Evolutionary conservation across 768 basidiomycete genomes (phyloP).

Genomic region (Dictyophora rubrovolvata): DNA sequence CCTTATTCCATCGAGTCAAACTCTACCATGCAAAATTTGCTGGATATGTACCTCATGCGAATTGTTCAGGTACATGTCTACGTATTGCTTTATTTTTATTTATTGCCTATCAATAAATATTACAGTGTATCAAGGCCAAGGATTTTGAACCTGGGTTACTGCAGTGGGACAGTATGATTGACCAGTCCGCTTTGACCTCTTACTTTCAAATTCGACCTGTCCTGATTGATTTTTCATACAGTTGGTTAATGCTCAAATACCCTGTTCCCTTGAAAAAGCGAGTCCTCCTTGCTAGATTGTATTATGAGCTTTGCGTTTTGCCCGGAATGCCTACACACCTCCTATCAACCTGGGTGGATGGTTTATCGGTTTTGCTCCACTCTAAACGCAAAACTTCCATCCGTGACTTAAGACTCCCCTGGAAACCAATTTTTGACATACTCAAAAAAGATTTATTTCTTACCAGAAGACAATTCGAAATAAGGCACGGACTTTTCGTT

Average conservation of each 20-base stretch:
- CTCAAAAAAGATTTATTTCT: conserved; percentile 70
- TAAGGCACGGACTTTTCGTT: conserved; percentile 40
- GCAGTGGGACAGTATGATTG: conserved; percentile 72
- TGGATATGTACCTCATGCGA: conserved; percentile 58
- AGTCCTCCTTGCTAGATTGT: conserved; percentile 63
- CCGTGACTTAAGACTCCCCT: conserved; percentile 71
- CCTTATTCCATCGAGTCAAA: conserved; percentile 74
- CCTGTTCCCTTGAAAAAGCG: conserved; percentile 76
- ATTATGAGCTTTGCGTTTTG: conserved; percentile 64
- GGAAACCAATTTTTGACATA: conserved; percentile 68
- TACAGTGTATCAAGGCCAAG: conserved; percentile 66
- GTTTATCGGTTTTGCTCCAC: conserved; percentile 44
- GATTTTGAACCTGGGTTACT: conserved; percentile 75
- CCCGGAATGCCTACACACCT: conserved; percentile 68
- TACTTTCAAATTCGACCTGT: background rate
- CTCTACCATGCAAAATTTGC: conserved; percentile 62
- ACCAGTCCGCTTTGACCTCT: conserved; percentile 41
- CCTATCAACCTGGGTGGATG: conserved; percentile 57
- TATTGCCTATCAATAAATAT: conserved; percentile 20
- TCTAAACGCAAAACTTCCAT: conserved; percentile 69
- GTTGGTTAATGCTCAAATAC: conserved; percentile 78
- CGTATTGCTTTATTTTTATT: background rate
- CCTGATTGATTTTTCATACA: conserved; percentile 18
- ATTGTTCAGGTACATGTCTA: conserved; percentile 4
- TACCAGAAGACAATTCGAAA: conserved; percentile 65